These are phyloP conservation scores for Alternaria conjuncta DNA, from an alignment of 2,329 filamentous ascomycete species.

Conservation along the genomic window DNA sequence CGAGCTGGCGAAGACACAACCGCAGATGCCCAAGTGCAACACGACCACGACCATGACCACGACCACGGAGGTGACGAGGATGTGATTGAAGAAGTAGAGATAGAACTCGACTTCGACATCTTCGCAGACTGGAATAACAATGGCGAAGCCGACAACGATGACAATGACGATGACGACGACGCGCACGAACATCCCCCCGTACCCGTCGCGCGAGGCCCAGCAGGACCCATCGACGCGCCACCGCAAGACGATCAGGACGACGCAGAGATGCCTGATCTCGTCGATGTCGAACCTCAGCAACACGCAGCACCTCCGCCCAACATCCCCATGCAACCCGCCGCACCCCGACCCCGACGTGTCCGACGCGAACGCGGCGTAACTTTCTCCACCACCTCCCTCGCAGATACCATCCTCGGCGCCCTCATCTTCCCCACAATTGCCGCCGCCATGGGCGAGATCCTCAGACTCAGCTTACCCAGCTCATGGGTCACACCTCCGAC, in stretches of 20 bases:
- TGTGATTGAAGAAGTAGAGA: slow-evolving; percentile 57
- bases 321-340: slow-evolving; percentile 28
- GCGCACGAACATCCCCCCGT: slow-evolving; percentile 45
- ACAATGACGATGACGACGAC: slow-evolving; percentile 43
- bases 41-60: slow-evolving; percentile 25
- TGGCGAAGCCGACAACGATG: slow-evolving; percentile 41
- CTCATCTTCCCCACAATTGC: slow-evolving; percentile 84
- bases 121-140: slow-evolving; percentile 56
- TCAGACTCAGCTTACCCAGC: slow-evolving; percentile 71
- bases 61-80: slow-evolving; percentile 51
- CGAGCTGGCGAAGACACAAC: slow-evolving; percentile 50
- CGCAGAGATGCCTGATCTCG: slow-evolving; percentile 13
- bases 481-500: slow-evolving; percentile 64
- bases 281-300: slow-evolving; percentile 17
- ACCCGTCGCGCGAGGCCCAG: slow-evolving; percentile 33
- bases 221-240: slow-evolving; percentile 42
- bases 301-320: slow-evolving; percentile 40
- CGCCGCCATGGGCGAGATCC: slow-evolving; percentile 75
- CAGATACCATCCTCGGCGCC: slow-evolving; percentile 68
- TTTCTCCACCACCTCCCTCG: slow-evolving; percentile 62
- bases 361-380: slow-evolving; percentile 57
- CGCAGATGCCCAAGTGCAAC: slow-evolving; percentile 21
- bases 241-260: slow-evolving; percentile 38
- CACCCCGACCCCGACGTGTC: slow-evolving; percentile 31
- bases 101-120: slow-evolving; percentile 46